Conservation (phyloP, 352 stramenopile genomes). For the Globisporangium ultimum region DNA sequence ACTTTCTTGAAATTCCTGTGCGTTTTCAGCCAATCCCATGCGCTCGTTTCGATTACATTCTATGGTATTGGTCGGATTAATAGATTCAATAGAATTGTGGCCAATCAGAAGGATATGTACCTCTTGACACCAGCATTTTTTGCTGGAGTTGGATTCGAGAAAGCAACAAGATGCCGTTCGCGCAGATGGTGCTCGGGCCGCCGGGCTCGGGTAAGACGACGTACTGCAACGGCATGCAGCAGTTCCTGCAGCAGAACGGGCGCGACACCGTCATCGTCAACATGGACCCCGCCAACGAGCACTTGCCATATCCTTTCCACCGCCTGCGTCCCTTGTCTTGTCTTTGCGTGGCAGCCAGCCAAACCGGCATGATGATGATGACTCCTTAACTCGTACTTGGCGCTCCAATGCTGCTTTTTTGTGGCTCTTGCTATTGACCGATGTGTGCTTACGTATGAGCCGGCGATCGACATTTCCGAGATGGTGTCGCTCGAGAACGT, state of each 20-base stretch:
- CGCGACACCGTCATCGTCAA: constrained; percentile 92
- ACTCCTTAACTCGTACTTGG: constrained; percentile 5
- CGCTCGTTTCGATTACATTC: background rate
- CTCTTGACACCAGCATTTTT: background rate
- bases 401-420: background rate
- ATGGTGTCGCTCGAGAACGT: constrained; percentile 95
- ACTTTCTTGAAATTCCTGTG: background rate
- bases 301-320: constrained; percentile 37
- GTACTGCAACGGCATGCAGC: constrained; percentile 98
- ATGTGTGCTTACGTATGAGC: constrained; percentile 33
- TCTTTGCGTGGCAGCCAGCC: background rate
- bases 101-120: background rate
- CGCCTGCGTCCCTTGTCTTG: background rate
- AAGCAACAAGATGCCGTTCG: constrained; percentile 55
- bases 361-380: background rate
- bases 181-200: constrained; percentile 70
- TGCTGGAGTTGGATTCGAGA: background rate
- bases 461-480: constrained; percentile 93
- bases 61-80: background rate
- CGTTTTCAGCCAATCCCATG: background rate
- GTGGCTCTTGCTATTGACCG: background rate
- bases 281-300: constrained; percentile 98
- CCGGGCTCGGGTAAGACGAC: constrained; percentile 95
- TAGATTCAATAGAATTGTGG: background rate
- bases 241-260: constrained; percentile 79